Base-by-base conservation (phyloP, 2,329 filamentous ascomycete species). In the Arthrobotrys conoides region DNA sequence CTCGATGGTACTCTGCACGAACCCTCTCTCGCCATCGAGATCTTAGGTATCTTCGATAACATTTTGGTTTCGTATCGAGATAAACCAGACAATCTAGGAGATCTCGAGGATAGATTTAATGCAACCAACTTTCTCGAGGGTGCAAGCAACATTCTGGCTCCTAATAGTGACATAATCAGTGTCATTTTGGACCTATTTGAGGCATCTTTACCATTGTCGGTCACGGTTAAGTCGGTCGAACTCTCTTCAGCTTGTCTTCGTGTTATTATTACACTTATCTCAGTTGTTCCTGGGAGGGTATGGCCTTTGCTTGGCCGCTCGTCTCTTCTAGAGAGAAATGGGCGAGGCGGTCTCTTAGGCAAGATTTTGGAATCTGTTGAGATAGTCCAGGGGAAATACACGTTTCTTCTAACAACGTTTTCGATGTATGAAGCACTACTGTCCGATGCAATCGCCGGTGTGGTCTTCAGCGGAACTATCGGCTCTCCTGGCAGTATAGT, bases 231-330 rank as follows among this genome's bases (percentile, higher is more conserved):
- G 48, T 89, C 90, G 10, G 85, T 91, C 49, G 89, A 90, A 41
- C 87, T 96, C 30, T 87, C 91, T 1, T 88, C 94, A 59, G 90
- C 92, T 24, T 97, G 93, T 83, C 85, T 94, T 22, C 91, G 93
- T 67, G 97, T 98, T 82, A 86, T 97, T 44, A 89, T 92, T 81
- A 90, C 91, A 1, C 86, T 96, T 18, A 84, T 96, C 27, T 87
- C 88, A 9, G 81, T 92, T n/a, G 89, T 91, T 65, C 95, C 96
- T 0, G 92, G 92, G 71, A 88, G 94, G 76, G 90, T 97, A 5
- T 98, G 96, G 94, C 94, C 95, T 2, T 93, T 95, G 83, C 88
- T 99, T 82, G 90, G 91, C 2, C 90, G 93, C 72, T 96, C 93
- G 83, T 90, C 91, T 80, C 86, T 99, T 18, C 87, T 99, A 55